phyloP scores from a whole-genome alignment of 2,329 filamentous ascomycete genomes.

The Aspergillus japonicus region DNA sequence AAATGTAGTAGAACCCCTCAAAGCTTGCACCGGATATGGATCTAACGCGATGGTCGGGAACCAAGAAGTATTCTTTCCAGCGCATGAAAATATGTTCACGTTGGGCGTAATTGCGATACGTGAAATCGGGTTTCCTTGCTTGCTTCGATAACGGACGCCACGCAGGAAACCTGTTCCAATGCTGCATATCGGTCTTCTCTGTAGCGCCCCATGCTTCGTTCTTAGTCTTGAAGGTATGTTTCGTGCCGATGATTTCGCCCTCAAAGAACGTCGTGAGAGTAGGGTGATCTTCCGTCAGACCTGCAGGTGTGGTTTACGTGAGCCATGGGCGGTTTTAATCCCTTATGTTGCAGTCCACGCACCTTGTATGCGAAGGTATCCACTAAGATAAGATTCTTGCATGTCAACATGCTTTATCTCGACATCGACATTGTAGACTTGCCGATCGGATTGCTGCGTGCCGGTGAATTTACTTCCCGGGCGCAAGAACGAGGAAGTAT shows the following conservation, averaged over 20 bases:
- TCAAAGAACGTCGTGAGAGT: slow-evolving; percentile 99
- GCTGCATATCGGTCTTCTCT: slow-evolving; percentile 85
- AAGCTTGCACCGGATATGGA: slow-evolving; percentile 94
- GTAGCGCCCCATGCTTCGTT: slow-evolving; percentile 89
- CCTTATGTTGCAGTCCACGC: slow-evolving; percentile 16
- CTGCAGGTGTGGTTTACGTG: slow-evolving; percentile 47
- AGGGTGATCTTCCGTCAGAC: slow-evolving; percentile 90
- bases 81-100: slow-evolving; percentile 95
- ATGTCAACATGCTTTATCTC: slow-evolving; percentile 97
- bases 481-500: slow-evolving; percentile 82
- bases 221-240: slow-evolving; percentile 89
- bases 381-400: slow-evolving; percentile 89
- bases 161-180: slow-evolving; percentile 87
- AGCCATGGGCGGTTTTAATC: not conserved
- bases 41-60: slow-evolving; percentile 87
- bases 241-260: slow-evolving; percentile 93
- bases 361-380: slow-evolving; percentile 95
- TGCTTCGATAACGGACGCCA: slow-evolving; percentile 75
- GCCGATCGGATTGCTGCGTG: slow-evolving; percentile 88
- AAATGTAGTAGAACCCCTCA: slow-evolving; percentile 98
- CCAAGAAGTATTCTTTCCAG: slow-evolving; percentile 98
- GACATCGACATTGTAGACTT: slow-evolving; percentile 92
- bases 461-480: slow-evolving; percentile 86
- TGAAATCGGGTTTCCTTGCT: slow-evolving; percentile 58
- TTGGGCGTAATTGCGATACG: slow-evolving; percentile 68